These are phyloP conservation scores for Sporobolomyces pararoseus DNA, from an alignment of 768 basidiomycete genomes.

Conservation along the genomic window DNA sequence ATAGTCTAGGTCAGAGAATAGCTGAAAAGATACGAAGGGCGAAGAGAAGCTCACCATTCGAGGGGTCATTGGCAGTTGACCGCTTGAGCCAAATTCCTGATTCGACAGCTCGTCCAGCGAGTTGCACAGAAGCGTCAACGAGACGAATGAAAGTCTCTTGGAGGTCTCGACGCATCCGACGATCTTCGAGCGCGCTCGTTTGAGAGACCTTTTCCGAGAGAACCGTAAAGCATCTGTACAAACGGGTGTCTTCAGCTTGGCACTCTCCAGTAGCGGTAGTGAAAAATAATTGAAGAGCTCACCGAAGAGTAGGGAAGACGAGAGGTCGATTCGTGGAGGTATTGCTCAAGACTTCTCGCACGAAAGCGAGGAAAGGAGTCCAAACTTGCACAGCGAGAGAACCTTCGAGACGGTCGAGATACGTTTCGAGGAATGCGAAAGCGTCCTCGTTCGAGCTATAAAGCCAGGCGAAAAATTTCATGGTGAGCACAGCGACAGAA, in stretches of 20 bases:
- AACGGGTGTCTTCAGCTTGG: background rate
- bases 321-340: constrained; percentile 67
- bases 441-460: constrained; percentile 77
- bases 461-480: constrained; percentile 59
- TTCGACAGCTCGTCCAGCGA: constrained; percentile 69
- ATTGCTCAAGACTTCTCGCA: constrained; percentile 68
- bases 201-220: constrained; percentile 79
- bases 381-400: constrained; percentile 91
- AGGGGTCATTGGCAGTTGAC: background rate
- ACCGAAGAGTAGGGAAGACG: constrained; percentile 71
- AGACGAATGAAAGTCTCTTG: constrained; percentile 86
- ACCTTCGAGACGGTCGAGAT: constrained; percentile 75
- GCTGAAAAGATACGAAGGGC: background rate
- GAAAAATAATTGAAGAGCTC: constrained; percentile 34
- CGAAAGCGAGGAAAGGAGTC: constrained; percentile 69
- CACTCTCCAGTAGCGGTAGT: background rate
- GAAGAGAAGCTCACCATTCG: background rate
- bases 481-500: background rate
- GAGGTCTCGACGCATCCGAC: constrained; percentile 77
- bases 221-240: constrained; percentile 65
- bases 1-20: too few relatives aligned
- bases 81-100: constrained; percentile 44
- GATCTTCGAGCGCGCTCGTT: constrained; percentile 87
- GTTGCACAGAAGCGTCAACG: constrained; percentile 70
- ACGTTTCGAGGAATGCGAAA: constrained; percentile 83